phyloP scores from a whole-genome alignment of 2,329 filamentous ascomycete genomes.

The Pestalotiopsis sp. region DNA sequence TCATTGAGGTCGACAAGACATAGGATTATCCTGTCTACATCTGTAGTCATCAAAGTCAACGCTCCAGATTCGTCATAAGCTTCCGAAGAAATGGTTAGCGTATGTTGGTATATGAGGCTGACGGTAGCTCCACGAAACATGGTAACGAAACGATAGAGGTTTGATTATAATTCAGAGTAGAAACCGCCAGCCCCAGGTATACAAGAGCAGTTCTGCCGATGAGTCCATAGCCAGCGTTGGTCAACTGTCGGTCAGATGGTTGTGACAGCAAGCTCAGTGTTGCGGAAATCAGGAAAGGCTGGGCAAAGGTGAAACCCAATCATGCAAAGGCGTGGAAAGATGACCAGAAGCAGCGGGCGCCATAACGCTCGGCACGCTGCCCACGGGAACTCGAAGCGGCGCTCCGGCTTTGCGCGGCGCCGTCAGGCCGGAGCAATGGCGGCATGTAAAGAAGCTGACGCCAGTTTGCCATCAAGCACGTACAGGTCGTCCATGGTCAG shows the following conservation, averaged over 20 bases:
- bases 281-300: slow-evolving; percentile 32
- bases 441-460: slow-evolving; percentile 24
- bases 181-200: slow-evolving; percentile 3
- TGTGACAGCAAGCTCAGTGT: slow-evolving; percentile 31
- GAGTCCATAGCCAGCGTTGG: slow-evolving; percentile 39
- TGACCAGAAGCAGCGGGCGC: slow-evolving; percentile 34
- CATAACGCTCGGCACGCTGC: slow-evolving; percentile 31
- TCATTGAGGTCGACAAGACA: slow-evolving; percentile 38
- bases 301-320: slow-evolving; percentile 31
- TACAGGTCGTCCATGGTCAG: slow-evolving; percentile 34
- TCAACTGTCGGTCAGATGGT: slow-evolving; percentile 9
- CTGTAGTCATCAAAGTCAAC: slow-evolving; percentile 47
- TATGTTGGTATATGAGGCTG: slow-evolving; percentile 32
- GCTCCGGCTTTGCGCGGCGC: slow-evolving; percentile 20
- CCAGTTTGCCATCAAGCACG: slow-evolving; percentile 24
- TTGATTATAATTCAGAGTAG: not conserved
- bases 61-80: slow-evolving; percentile 37
- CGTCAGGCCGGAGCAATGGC: slow-evolving; percentile 12
- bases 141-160: slow-evolving; percentile 4
- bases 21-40: slow-evolving; percentile 41
- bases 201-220: not conserved
- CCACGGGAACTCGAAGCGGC: slow-evolving; percentile 16
- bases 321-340: slow-evolving; percentile 20
- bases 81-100: slow-evolving; percentile 23
- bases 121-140: slow-evolving; percentile 34